Conservation (phyloP, 2,329 filamentous ascomycete species). For the Tricladium varicosporioides region DNA sequence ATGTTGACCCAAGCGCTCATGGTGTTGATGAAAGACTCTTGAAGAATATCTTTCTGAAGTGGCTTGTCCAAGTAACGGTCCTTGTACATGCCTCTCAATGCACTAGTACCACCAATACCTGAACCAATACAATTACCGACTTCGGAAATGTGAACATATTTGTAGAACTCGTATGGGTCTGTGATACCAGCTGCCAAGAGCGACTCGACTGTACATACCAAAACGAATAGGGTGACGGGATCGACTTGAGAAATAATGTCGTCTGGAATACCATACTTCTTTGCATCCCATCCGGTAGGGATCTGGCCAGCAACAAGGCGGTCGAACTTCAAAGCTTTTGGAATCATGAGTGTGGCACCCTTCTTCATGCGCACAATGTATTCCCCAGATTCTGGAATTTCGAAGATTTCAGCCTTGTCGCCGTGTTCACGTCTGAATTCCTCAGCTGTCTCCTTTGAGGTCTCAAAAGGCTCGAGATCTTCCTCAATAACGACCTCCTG, state of each 20-base stretch:
- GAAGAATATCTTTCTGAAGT: slow-evolving; percentile 96
- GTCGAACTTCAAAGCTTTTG: slow-evolving; percentile 95
- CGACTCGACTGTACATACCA: slow-evolving; percentile 90
- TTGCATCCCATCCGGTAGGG: slow-evolving; percentile 95
- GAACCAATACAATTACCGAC: slow-evolving; percentile 98
- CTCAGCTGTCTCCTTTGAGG: slow-evolving; percentile 93
- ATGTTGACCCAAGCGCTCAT: slow-evolving; percentile 99
- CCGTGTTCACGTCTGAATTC: slow-evolving; percentile 97
- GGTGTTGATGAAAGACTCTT: slow-evolving; percentile 99
- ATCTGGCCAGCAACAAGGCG: slow-evolving; percentile 96
- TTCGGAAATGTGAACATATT: slow-evolving; percentile 97
- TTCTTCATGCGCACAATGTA: slow-evolving; percentile 94
- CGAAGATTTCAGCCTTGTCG: slow-evolving; percentile 96
- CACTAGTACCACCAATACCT: slow-evolving; percentile 92
- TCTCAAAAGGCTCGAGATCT: slow-evolving; percentile 94
- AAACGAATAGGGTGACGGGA: slow-evolving; percentile 90
- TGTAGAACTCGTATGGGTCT: slow-evolving; percentile 99
- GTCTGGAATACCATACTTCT: slow-evolving; percentile 92
- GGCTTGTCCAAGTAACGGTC: slow-evolving; percentile 96
- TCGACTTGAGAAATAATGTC: slow-evolving; percentile 98
- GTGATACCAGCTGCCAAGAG: slow-evolving; percentile 93
- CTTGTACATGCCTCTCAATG: slow-evolving; percentile 96
- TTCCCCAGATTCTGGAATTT: slow-evolving; percentile 89
- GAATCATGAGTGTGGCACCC: slow-evolving; percentile 90
- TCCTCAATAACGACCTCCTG: slow-evolving; percentile 98